A percentile compares a stretch with the other conserved stretches of the same genome.
These are phyloP conservation scores for Rhynchosporium graminicola DNA, from an alignment of 2,329 filamentous ascomycete genomes.

Conservation along the genomic window DNA sequence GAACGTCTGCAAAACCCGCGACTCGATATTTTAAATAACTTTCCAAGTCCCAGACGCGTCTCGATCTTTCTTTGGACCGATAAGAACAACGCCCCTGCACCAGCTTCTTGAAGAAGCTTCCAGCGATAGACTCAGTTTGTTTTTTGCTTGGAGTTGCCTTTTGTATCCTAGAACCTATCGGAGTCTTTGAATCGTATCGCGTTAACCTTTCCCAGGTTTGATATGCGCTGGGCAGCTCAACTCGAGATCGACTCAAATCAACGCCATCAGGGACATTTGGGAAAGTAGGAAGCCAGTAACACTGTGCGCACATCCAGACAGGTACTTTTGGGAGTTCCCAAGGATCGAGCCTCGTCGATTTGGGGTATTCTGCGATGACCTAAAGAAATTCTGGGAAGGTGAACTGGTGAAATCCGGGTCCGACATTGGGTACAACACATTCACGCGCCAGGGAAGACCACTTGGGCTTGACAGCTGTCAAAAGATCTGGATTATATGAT, in stretches of 20 bases:
- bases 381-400: constrained; percentile 1
- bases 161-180: neutral
- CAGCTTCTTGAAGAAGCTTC: neutral
- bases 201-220: neutral
- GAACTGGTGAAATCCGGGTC: neutral
- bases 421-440: neutral
- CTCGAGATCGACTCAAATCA: too few species aligned
- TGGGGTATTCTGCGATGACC: constrained; percentile 4
- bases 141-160: neutral
- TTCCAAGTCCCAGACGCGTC: neutral
- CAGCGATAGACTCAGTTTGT: neutral
- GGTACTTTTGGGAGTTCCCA: neutral
- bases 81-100: neutral
- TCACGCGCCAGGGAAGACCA: neutral
- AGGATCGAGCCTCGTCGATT: too few species aligned
- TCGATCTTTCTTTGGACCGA: constrained; percentile 9
- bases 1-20: neutral
- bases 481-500: neutral
- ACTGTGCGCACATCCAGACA: neutral
- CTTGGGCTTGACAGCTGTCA: neutral
- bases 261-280: neutral
- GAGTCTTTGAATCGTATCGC: neutral
- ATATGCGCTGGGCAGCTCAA: neutral
- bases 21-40: too few species aligned
- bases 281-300: neutral